These are phyloP conservation scores for Xylaria arbuscula DNA, from an alignment of 2,329 filamentous ascomycete genomes.

Conservation along the genomic window DNA sequence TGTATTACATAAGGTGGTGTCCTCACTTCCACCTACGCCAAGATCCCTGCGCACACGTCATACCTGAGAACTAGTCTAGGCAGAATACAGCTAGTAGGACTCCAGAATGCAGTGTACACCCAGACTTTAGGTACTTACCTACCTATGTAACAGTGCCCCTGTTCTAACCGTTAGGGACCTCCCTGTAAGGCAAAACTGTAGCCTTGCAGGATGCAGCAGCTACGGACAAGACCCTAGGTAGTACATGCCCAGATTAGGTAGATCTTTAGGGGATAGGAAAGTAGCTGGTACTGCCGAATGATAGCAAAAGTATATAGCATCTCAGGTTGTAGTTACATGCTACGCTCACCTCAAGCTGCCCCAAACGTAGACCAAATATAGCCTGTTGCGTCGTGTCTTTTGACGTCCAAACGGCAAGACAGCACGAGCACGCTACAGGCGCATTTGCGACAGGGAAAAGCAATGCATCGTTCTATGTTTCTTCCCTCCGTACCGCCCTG, in stretches of 20 bases:
- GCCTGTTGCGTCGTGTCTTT: conserved; percentile 41
- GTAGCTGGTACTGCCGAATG: neutral
- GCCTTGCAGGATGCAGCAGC: conserved; percentile 24
- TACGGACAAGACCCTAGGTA: too few species aligned
- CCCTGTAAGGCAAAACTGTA: neutral
- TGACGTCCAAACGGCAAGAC: conserved; percentile 20
- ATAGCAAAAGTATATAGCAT: too few species aligned
- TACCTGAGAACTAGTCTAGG: conserved; percentile 8
- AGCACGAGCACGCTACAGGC: conserved; percentile 27
- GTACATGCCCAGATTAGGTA: too few species aligned
- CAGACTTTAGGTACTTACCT: neutral
- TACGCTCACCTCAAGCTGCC: too few species aligned
- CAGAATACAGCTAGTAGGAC: neutral
- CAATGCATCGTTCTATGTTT: conserved; percentile 48
- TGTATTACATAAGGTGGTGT: neutral
- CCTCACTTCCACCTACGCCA: neutral
- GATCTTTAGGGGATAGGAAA: too few species aligned
- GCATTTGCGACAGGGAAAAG: conserved; percentile 43
- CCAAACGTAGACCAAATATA: conserved; percentile 1
- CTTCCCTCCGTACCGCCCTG: conserved; percentile 44
- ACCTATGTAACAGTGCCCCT: neutral
- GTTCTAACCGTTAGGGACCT: too few species aligned
- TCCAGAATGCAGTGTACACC: neutral
- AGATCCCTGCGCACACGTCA: conserved; percentile 25
- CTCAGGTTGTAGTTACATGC: neutral